Percentiles rank a stretch among this genome's conserved stretches.
These are phyloP conservation scores for Suhomyces coccinellae DNA, from an alignment of 1,139 yeast genomes.

Conservation along the genomic window DNA sequence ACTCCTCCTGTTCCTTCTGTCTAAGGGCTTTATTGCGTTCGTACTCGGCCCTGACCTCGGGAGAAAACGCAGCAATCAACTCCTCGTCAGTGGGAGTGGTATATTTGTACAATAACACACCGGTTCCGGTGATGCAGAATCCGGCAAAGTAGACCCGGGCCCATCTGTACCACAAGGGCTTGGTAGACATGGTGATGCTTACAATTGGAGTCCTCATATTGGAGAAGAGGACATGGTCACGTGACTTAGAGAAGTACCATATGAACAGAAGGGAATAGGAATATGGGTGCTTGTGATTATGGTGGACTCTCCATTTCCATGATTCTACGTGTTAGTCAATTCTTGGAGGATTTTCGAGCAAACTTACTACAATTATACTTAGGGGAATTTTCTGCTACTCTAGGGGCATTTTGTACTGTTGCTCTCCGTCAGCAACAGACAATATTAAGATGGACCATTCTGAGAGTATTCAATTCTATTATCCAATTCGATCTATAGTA, in stretches of 20 bases:
- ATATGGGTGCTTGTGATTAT: no score
- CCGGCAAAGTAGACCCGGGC: constrained; percentile 57
- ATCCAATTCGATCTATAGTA: no score
- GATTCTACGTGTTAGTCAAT: no score
- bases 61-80: constrained; percentile 70
- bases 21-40: constrained; percentile 65
- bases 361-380: no score
- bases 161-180: constrained; percentile 60
- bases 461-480: no score
- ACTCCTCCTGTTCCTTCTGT: constrained; percentile 62
- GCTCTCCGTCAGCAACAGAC: no score
- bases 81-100: constrained; percentile 86
- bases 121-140: constrained; percentile 63
- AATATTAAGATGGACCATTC: no score
- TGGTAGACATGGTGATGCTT: constrained; percentile 18
- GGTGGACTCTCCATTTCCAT: no score
- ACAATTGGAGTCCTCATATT: neutral
- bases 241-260: neutral
- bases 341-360: no score
- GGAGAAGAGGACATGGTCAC: neutral
- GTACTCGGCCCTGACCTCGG: constrained; percentile 77
- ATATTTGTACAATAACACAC: constrained; percentile 64
- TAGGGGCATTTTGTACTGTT: no score
- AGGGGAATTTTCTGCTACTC: no score
- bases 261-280: no score